Conservation (phyloP, 257 asterid species). For the Penstemon davidsonii region DNA sequence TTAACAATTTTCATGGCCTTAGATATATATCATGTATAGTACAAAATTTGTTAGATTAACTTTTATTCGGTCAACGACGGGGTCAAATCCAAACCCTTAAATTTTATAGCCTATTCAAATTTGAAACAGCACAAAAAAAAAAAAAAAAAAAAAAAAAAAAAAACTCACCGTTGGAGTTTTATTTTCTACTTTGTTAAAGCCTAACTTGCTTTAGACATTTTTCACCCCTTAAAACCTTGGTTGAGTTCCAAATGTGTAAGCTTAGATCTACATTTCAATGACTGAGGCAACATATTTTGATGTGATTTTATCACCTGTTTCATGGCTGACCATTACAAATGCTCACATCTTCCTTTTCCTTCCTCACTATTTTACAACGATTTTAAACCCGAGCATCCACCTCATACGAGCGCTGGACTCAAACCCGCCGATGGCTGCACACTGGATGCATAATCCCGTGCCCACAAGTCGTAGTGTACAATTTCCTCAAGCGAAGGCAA, state of each 20-base stretch:
- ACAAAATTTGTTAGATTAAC: too few relatives aligned
- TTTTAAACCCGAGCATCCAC: not conserved
- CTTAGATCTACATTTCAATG: constrained; percentile 21
- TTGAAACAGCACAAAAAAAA: not conserved
- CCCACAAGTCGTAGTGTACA: constrained; percentile 92
- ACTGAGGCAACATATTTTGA: constrained; percentile 18
- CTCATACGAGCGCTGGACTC: constrained; percentile 66
- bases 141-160: not conserved
- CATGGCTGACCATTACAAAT: constrained; percentile 24
- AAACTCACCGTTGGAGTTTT: too few relatives aligned
- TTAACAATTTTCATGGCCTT: too few relatives aligned
- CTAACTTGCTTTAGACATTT: not conserved
- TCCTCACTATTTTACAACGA: constrained; percentile 28
- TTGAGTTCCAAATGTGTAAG: constrained; percentile 10
- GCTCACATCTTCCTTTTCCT: constrained; percentile 20
- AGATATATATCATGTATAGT: too few relatives aligned
- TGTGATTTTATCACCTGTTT: constrained; percentile 23
- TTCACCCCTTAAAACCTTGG: not conserved
- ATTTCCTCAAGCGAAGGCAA: constrained; percentile 87
- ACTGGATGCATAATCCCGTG: constrained; percentile 73
- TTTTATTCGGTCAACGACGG: too few relatives aligned
- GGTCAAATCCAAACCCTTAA: too few relatives aligned
- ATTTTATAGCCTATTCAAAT: not conserved
- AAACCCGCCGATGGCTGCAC: constrained; percentile 47
- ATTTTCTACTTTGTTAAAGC: not conserved